Conservation (phyloP, 2,329 filamentous ascomycete genomes). For the Leptographium galeiforme region DNA sequence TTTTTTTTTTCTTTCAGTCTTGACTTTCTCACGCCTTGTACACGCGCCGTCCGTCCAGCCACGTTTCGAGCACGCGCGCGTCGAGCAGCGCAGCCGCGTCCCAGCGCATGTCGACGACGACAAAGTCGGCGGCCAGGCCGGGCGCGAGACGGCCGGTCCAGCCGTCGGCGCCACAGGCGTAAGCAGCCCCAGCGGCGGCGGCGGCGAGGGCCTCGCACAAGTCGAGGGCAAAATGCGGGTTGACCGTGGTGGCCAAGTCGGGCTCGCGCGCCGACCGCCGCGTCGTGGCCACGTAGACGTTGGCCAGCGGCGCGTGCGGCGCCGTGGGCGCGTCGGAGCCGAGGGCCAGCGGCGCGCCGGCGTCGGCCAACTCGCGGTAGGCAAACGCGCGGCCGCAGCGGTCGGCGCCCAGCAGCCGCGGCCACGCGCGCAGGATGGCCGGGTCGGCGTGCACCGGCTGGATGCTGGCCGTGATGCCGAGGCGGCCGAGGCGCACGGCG, state of each 20-base stretch:
- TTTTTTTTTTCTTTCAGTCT: too few relatives aligned
- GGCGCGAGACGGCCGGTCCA: slow-evolving; percentile 37
- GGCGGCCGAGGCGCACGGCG: slow-evolving; percentile 38
- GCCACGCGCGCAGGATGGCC: slow-evolving; percentile 48
- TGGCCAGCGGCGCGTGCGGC: slow-evolving; percentile 37
- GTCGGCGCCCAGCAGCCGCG: slow-evolving; percentile 37
- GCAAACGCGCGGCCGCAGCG: slow-evolving; percentile 47
- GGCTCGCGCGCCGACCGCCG: slow-evolving; percentile 39
- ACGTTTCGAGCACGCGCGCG: slow-evolving; percentile 36
- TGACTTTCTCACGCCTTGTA: too few relatives aligned
- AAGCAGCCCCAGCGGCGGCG: slow-evolving; percentile 41
- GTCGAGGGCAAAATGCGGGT: slow-evolving; percentile 38
- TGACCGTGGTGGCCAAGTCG: slow-evolving; percentile 26
- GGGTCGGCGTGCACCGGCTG: slow-evolving; percentile 48
- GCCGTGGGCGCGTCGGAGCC: slow-evolving; percentile 49
- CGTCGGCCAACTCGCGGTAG: slow-evolving; percentile 45
- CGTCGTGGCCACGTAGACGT: slow-evolving; percentile 46
- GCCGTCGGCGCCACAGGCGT: slow-evolving; percentile 42
- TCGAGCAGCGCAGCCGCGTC: slow-evolving; percentile 30
- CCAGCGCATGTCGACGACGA: slow-evolving; percentile 37
- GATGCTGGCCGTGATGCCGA: slow-evolving; percentile 47
- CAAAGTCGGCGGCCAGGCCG: slow-evolving; percentile 45
- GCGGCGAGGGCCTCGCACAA: slow-evolving; percentile 39
- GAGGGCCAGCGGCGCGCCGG: slow-evolving; percentile 40
- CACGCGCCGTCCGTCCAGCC: slow-evolving; percentile 28